Evolutionary conservation across 306 rosid genomes (phyloP), one percentile per base, ranked within the genome.

Genomic region (Vigna angularis): DNA sequence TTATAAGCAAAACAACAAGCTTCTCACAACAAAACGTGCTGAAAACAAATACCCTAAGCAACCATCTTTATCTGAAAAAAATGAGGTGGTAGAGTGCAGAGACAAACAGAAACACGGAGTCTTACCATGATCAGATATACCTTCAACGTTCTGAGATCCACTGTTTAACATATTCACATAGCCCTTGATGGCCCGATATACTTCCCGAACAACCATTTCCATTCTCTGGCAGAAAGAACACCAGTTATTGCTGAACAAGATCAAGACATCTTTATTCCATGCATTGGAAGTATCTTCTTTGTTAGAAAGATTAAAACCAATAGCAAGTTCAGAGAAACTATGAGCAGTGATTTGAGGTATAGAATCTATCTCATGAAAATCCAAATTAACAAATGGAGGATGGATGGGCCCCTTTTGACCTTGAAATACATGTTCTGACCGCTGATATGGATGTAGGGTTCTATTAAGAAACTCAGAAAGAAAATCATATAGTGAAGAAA

Each of bases 201-300:
- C 91, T 87, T 95, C 98, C 22, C 89, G 87, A 58, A 95, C 89
- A 87, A 89, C 86, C 79, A 92, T 68, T 76, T 92, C 98, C 91
- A 89, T 95, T 85, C 97, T 88, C 79, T 91, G 96, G 85, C 97
- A 92, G 86, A 87, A 91, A 49, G 93, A 97, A 79, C 98, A 95
- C 98, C 98, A 95, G 78, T 83, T 92, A 79, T 95, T 87, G 92
- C 96, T 91, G 83, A 95, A 92, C 77, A 95, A 84, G 78, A 95
- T 97, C 89, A 92, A 66, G 74, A 90, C 93, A 92, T 95, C 98
- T 86, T 86, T 84, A 76, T 83, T 80, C 94, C 88, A 84, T 30
- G 89, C 86, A 84, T 83, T 78, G 40, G 59, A 75, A 42, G 66
- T 73, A 59, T 80, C 77, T 57, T 77, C 81, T 80, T 83, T 75